A percentile compares a stretch with the other conserved stretches of the same genome.
Conservation (phyloP, 2,329 filamentous ascomycete species). For the Penicillium sp. region DNA sequence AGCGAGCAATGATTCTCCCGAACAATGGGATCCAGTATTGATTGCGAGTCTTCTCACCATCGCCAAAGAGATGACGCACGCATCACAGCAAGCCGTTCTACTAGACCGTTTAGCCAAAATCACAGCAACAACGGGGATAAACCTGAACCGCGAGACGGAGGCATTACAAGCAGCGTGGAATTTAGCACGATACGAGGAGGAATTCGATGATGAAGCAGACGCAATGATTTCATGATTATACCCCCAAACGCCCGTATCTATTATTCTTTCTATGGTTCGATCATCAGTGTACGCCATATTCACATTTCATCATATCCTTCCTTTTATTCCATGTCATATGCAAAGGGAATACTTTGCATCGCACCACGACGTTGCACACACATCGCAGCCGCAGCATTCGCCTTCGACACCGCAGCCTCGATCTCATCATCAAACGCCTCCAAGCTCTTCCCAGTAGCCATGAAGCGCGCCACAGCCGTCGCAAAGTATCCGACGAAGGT, state of each 20-base stretch:
- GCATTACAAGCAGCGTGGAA: slow-evolving; percentile 19
- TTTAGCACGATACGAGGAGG: slow-evolving; percentile 24
- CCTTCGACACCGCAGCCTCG: slow-evolving; percentile 15
- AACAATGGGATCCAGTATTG: slow-evolving; percentile 29
- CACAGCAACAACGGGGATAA: slow-evolving; percentile 22
- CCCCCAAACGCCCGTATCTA: neutral
- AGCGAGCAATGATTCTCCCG: slow-evolving; percentile 25
- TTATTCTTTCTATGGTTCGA: neutral
- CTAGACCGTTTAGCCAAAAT: slow-evolving; percentile 17
- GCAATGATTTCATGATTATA: slow-evolving; percentile 11
- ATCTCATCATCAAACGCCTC: slow-evolving; percentile 20
- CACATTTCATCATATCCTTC: neutral
- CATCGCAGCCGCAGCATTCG: slow-evolving; percentile 21
- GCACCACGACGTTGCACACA: slow-evolving; percentile 21
- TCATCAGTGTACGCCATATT: neutral
- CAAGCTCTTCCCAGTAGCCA: slow-evolving; percentile 13
- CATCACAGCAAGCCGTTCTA: slow-evolving; percentile 23
- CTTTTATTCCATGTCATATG: slow-evolving; percentile 19
- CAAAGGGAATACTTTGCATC: slow-evolving; percentile 25
- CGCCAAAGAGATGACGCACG: slow-evolving; percentile 27
- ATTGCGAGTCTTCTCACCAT: slow-evolving; percentile 22
- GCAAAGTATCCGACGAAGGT: slow-evolving; percentile 26
- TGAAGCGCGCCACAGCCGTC: slow-evolving; percentile 17
- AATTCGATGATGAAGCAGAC: slow-evolving; percentile 15
- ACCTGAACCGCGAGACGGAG: slow-evolving; percentile 18